A percentile compares a stretch with the other conserved stretches of the same genome.
Evolutionary conservation across 148 eudicot species (phyloP).

Genomic region (Camellia sinensis): DNA sequence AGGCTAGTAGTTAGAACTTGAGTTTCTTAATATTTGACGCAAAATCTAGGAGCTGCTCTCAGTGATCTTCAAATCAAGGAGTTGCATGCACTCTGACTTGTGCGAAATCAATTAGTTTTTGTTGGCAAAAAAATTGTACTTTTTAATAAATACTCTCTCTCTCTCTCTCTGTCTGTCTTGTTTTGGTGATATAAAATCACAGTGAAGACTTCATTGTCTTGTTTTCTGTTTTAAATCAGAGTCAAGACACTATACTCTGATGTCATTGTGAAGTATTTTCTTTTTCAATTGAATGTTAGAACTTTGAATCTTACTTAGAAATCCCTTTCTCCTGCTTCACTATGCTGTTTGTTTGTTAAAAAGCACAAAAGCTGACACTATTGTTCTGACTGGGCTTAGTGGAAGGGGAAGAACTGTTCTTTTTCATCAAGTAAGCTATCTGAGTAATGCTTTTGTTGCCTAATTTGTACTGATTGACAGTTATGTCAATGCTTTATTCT

Average conservation of each 20-base stretch:
- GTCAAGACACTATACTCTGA: not conserved
- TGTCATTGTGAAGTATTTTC: not conserved
- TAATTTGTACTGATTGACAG: not conserved
- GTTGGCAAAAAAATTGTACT: not conserved
- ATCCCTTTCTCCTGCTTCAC: conserved; percentile 4
- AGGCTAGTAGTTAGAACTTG: not conserved
- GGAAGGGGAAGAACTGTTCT: conserved; percentile 93
- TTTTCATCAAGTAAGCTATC: conserved; percentile 66
- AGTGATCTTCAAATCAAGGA: not conserved
- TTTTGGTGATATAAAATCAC: not conserved
- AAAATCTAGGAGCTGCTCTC: not conserved
- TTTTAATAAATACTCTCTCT: not conserved
- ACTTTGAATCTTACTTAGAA: not conserved
- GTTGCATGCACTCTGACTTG: conserved; percentile 1
- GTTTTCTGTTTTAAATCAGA: not conserved
- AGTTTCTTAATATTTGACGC: not conserved
- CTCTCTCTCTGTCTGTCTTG: not conserved
- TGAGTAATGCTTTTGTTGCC: not conserved
- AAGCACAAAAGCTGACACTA: conserved; percentile 62
- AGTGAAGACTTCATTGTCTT: not conserved
- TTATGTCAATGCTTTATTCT: not conserved
- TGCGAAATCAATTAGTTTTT: conserved; percentile 6
- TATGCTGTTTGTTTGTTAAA: conserved; percentile 69
- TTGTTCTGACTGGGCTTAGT: conserved; percentile 80
- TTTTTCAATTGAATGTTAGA: not conserved